Conservation (phyloP, 331 rosid species). For the Acacia pycnantha region DNA sequence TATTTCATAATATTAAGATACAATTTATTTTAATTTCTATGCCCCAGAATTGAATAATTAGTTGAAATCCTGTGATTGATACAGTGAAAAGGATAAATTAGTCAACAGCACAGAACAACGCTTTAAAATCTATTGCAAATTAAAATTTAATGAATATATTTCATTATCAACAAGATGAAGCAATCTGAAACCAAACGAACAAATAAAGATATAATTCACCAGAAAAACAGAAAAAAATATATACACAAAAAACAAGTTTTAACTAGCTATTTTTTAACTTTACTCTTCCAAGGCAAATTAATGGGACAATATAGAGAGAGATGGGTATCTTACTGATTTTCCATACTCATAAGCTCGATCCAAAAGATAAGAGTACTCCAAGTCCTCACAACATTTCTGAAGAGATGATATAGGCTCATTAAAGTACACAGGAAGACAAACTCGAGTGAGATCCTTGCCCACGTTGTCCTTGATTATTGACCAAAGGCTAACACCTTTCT, state of each 20-base stretch:
- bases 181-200: not conserved
- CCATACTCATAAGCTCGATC: constrained; percentile 74
- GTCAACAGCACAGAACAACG: not conserved
- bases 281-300: not conserved
- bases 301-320: constrained; percentile 14
- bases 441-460: constrained; percentile 86
- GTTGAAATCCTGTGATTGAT: not conserved
- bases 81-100: not conserved
- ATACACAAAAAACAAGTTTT: not conserved
- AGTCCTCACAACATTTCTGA: constrained; percentile 82
- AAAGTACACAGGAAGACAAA: constrained; percentile 90
- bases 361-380: constrained; percentile 81
- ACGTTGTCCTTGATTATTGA: constrained; percentile 88
- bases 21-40: not conserved
- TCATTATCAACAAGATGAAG: not conserved
- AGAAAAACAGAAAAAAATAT: not conserved
- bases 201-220: not conserved
- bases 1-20: not conserved
- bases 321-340: constrained; percentile 55
- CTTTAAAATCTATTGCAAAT: not conserved
- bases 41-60: not conserved
- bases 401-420: constrained; percentile 92
- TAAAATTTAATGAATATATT: not conserved
- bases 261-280: not conserved
- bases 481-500: constrained; percentile 88